Percentiles rank a stretch among this genome's conserved stretches.
Conservation (phyloP, 228 moss, liverwort and hornwort species). For the Sphagnum fallax region DNA sequence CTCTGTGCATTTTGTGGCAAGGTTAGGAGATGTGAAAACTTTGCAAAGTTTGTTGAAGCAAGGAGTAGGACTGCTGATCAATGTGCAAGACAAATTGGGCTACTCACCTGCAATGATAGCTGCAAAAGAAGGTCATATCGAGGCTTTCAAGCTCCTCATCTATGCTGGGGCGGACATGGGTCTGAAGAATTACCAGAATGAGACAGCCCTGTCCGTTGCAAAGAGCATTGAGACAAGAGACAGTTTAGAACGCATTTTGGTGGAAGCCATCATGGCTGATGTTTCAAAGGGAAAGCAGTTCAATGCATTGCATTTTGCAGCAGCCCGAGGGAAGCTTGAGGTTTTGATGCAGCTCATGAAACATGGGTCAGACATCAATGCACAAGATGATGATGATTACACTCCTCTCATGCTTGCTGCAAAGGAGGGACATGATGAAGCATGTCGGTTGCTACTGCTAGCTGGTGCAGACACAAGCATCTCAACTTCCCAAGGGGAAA, state of each 20-base stretch:
- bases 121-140: slow-evolving; percentile 39
- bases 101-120: slow-evolving; percentile 50
- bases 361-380: slow-evolving; percentile 28
- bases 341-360: slow-evolving; percentile 33
- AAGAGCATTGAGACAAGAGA: slow-evolving; percentile 22
- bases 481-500: slow-evolving; percentile 30
- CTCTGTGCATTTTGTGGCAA: slow-evolving; percentile 35
- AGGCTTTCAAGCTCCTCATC: slow-evolving; percentile 38
- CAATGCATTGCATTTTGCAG: slow-evolving; percentile 47
- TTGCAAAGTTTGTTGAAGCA: slow-evolving; percentile 38
- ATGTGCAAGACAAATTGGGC: slow-evolving; percentile 32
- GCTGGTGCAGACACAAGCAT: slow-evolving; percentile 39
- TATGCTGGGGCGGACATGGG: slow-evolving; percentile 47
- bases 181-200: slow-evolving; percentile 34
- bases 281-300: slow-evolving; percentile 36
- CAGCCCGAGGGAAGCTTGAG: slow-evolving; percentile 34
- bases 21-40: slow-evolving; percentile 29
- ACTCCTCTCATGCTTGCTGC: slow-evolving; percentile 45
- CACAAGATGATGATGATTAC: slow-evolving; percentile 37
- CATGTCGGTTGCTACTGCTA: slow-evolving; percentile 28
- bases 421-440: slow-evolving; percentile 42
- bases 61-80: slow-evolving; percentile 18
- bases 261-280: slow-evolving; percentile 42
- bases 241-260: slow-evolving; percentile 37
- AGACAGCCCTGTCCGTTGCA: slow-evolving; percentile 37